Evolutionary conservation across 2,329 filamentous ascomycete genomes (phyloP), one percentile per base, ranked within the genome.

Genomic region (Colletotrichum gloeosporioides): DNA sequence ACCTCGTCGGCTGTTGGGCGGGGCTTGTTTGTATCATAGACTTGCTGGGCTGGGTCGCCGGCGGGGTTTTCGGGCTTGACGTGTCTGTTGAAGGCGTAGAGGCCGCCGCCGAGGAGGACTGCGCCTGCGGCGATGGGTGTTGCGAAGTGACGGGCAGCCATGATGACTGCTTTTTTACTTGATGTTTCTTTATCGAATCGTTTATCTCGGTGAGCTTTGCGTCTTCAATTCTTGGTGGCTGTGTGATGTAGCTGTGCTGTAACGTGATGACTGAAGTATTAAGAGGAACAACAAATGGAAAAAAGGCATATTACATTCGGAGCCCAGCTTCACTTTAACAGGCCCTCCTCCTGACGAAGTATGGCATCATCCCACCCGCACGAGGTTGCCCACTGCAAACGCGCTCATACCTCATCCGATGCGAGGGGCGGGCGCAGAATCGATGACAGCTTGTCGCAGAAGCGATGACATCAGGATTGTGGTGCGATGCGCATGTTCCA

Each of bases 391-490:
- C n/a, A 4, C 49, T 8, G 16, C 53, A 6, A 15, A 27, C 25
- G 36, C 31, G 70, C 44, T 57, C 34, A n/a, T 34, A 13, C 57
- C 27, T 53, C 34, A 16, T 49, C 49, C 66, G 64, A 36, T 74
- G 34, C 49, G 67, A 55, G 13, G 55, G 27, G 67, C 15, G 53
- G 27, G 59, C n/a, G 44, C 44, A 53, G 61, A 77, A 73, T 78
- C 77, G 69, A 78, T 78, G 77, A 78, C 77, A 63, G 69, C 75
- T 77, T 69, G 53, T 70, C 65, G 18, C 22, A 63, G 18, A 32
- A 65, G 16, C 22, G 65, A 78, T 78, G 77, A 78, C 76, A 77
- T 78, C 77, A 78, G 76, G 62, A 73, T 59, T 53, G 44, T 53
- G 44, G 12, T 49, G 29, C 36, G 36, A 44, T 44, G 36, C 36